Base-by-base conservation (phyloP, 805 yeast species). In the Sugiyamaella lignohabitans region DNA sequence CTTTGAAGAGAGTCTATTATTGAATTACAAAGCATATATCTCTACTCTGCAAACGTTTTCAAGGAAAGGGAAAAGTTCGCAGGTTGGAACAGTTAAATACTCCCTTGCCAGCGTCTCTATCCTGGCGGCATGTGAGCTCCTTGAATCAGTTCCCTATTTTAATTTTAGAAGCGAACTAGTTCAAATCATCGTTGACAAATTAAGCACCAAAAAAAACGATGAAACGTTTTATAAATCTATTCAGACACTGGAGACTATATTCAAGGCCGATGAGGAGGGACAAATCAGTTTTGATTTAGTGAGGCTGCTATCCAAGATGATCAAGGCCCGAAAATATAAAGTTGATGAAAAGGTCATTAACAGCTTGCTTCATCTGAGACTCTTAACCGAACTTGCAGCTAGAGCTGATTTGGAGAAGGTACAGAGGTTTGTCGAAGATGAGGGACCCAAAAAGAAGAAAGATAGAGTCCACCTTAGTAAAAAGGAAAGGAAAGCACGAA, bases 391-490 rank as follows among this genome's bases (percentile, higher is more conserved):
- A 43, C 61, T 69, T 16, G 58, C 49, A 8, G 64, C 64, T 29
- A 53, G 63, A 24, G 68, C 65, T 1, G 66, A 63, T 29, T 52
- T 59, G 22, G 64, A 76, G 59, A 74, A 70, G 32, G 69, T 69
- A 21, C 73, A 63, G 22, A 20, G 35, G 14, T 23, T 16, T 11
- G 76, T 73, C 32, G 73, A 71, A 40, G 72, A 67, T 21, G 66
- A 66, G 16, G 14, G 11, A 8, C 66, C 67, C 6, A 70, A 65
- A 35, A 66, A 68, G 3, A 91, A 89, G 71, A 87, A 88, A 63
- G 95, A 93, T 63, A 74, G 96, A 56, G 87, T 87, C 2, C 95
- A 89, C 70, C 67, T 91, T 42, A 81, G 95, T n/a, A 91, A 91
- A 63, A 84, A 84, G 64, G 91, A 91, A 65, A 75, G 85, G 57